A percentile compares a stretch with the other conserved stretches of the same genome.
These are phyloP conservation scores for Claviceps fusiformis DNA, from an alignment of 2,329 filamentous ascomycete species.

Conservation along the genomic window DNA sequence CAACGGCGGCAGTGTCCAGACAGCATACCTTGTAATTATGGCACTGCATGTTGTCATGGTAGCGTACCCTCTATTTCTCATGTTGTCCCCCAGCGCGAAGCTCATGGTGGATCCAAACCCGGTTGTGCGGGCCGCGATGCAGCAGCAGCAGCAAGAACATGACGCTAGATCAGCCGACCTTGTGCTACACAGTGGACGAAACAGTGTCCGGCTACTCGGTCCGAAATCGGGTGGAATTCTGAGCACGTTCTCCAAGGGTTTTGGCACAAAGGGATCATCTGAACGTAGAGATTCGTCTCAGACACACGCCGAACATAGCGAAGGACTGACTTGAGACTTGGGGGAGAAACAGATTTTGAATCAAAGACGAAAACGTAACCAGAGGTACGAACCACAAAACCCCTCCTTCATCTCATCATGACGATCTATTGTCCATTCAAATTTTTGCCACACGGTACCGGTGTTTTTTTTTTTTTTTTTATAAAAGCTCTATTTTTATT, in stretches of 20 bases:
- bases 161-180: slow-evolving; percentile 9
- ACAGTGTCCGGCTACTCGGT: slow-evolving; percentile 5
- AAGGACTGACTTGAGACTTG: slow-evolving; percentile 7
- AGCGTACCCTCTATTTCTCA: slow-evolving; percentile 36
- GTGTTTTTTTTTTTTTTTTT: neutral
- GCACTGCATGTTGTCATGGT: slow-evolving; percentile 32
- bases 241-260: slow-evolving; percentile 12
- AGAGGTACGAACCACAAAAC: neutral
- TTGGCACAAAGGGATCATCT: slow-evolving; percentile 13
- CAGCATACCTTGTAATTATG: slow-evolving; percentile 51
- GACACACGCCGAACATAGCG: slow-evolving; percentile 16
- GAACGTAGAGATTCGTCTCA: slow-evolving; percentile 17
- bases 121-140: slow-evolving; percentile 10
- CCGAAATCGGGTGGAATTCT: slow-evolving; percentile 12
- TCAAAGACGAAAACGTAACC: neutral
- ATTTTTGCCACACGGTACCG: too few species aligned
- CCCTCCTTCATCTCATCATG: too few species aligned
- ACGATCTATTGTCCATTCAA: too few species aligned
- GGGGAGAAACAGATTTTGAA: neutral
- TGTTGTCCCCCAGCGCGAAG: slow-evolving; percentile 31
- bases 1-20: slow-evolving; percentile 44
- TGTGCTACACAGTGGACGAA: slow-evolving; percentile 8
- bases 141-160: slow-evolving; percentile 8
- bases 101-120: slow-evolving; percentile 25
- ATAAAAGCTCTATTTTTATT: neutral